These are phyloP conservation scores for Trichoderma gracile DNA, from an alignment of 2,329 filamentous ascomycete genomes.

Conservation along the genomic window DNA sequence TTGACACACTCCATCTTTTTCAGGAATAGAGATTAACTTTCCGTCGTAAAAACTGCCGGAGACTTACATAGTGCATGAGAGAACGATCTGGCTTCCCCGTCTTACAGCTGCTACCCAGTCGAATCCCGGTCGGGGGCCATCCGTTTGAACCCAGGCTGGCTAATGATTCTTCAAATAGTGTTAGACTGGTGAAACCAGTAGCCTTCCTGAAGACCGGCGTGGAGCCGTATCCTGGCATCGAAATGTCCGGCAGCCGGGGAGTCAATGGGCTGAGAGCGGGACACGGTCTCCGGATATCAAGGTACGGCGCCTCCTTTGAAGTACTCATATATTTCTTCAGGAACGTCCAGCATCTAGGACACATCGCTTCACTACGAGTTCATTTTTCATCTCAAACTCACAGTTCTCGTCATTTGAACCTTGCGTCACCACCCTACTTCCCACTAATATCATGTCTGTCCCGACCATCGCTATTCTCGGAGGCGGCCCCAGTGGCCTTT, in stretches of 20 bases:
- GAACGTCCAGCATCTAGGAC: too few species aligned
- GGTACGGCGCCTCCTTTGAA: neutral
- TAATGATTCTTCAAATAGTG: neutral
- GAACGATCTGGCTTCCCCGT: neutral
- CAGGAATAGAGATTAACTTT: too few species aligned
- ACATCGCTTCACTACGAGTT: neutral
- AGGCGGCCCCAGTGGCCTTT: constrained; percentile 43
- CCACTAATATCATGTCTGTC: neutral
- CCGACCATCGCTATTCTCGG: constrained; percentile 49
- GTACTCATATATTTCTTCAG: neutral
- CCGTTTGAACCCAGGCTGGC: neutral
- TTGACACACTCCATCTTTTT: too few species aligned
- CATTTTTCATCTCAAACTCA: neutral
- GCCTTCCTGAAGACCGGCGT: neutral
- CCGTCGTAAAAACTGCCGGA: too few species aligned
- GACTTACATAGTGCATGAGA: too few species aligned
- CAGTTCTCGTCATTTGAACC: neutral
- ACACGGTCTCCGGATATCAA: neutral
- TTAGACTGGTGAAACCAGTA: neutral
- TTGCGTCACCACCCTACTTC: neutral
- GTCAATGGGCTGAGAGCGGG: neutral
- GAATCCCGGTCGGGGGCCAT: neutral
- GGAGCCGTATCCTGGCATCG: neutral
- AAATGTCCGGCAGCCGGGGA: neutral
- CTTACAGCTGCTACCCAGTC: neutral